Evolutionary conservation across 1,284 basidiomycete genomes (phyloP), one percentile per base, ranked within the genome.

Genomic region (Agroathelia rolfsii): DNA sequence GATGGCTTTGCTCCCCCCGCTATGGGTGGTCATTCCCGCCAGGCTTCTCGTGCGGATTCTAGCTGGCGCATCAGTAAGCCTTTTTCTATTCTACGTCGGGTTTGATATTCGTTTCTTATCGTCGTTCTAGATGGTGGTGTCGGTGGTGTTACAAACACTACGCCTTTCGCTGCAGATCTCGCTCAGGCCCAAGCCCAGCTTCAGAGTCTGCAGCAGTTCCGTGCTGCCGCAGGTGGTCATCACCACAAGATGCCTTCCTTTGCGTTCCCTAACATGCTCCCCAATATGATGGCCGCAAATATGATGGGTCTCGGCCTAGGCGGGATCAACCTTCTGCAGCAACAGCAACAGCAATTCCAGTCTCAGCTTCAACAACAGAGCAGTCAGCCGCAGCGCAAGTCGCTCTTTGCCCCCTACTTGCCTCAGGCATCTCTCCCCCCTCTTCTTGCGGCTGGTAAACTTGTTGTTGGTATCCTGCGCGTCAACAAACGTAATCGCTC

Each of bases 401-500:
- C 92, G 25, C 72, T 99, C 31, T 99, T 99, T 52, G 95, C 95
- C 43, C 95, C 94, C 36, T 99, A 99, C 54, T 76, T 99, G 36
- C 95, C 95, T 33, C 94, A 97, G 56, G 93, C 93, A 6, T 95
- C 92, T 25, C 73, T 99, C 28, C 94, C 95, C 18, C 94, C 94
- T 30, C 76, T 99, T 39, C 75, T 99, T 33, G 86, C 88, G n/a
- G 93, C 95, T 11, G 95, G 94, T 31, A 98, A 98, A 62, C 72
- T 99, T 29, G 95, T 99, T 38, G 93, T 98, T 37, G 95, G 95
- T 42, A 89, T 96, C 33, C 64, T 99, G 33, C 82, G 95, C 32
- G 93, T 99, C 49, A 98, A 99, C 67, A 98, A 99, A 65, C 85
- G 95, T 50, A 97, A 97, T 57, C 76, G 95, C 36, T 97, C 94